Percentiles rank a stretch among this genome's conserved stretches.
phyloP scores from a whole-genome alignment of 345 rosid species.

The Eutrema yunnanense region DNA sequence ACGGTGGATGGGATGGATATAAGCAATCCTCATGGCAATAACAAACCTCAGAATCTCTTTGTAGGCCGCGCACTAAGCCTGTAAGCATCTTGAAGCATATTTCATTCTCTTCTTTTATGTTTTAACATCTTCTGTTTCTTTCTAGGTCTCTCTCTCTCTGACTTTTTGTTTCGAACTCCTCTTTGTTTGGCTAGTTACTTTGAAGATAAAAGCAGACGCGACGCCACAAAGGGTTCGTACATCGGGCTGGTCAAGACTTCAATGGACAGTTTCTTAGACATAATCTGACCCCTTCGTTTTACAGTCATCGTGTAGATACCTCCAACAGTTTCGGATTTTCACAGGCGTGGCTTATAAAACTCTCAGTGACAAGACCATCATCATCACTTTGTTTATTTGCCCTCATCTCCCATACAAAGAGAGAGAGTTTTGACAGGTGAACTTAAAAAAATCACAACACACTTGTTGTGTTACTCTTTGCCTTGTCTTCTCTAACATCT shows the following conservation, averaged over 20 bases:
- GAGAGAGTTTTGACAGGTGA: slow-evolving; percentile 25
- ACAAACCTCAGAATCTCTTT: slow-evolving; percentile 19
- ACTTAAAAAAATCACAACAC: slow-evolving; percentile 5
- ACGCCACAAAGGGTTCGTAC: not conserved
- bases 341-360: slow-evolving; percentile 8
- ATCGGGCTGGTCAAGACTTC: slow-evolving; percentile 8
- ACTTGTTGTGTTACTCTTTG: slow-evolving; percentile 6
- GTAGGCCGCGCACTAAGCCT: not conserved
- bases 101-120: not conserved
- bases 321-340: slow-evolving; percentile 17
- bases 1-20: slow-evolving; percentile 88
- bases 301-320: slow-evolving; percentile 24
- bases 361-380: slow-evolving; percentile 25
- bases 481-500: slow-evolving; percentile 13
- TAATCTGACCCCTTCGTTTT: slow-evolving; percentile 21
- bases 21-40: slow-evolving; percentile 81
- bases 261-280: slow-evolving; percentile 12
- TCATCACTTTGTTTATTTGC: slow-evolving; percentile 28
- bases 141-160: not conserved
- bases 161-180: not conserved
- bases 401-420: slow-evolving; percentile 11
- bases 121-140: not conserved
- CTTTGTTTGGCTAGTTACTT: not conserved
- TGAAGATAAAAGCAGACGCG: slow-evolving; percentile 15
- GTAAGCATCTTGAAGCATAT: slow-evolving; percentile 12